A percentile compares a stretch with the other conserved stretches of the same genome.
These are phyloP conservation scores for Ceratobasidium sp. DNA, from an alignment of 1,284 basidiomycete species.

Conservation along the genomic window DNA sequence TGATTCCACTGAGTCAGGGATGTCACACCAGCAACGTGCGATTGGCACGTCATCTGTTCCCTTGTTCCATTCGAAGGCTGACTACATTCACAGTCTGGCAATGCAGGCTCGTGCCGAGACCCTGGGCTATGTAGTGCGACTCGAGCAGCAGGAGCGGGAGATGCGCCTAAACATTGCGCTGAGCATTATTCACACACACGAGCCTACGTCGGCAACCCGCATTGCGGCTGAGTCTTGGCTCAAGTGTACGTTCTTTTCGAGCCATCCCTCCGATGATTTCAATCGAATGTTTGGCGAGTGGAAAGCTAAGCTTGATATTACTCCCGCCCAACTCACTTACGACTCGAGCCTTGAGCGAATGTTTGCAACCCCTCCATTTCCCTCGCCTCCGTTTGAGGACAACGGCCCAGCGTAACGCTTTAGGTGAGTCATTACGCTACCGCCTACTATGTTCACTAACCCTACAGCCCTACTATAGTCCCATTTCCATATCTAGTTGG, in stretches of 20 bases:
- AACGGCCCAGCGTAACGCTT: background rate
- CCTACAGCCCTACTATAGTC: background rate
- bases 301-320: background rate
- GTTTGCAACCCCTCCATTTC: background rate
- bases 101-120: background rate
- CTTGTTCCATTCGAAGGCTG: background rate
- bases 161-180: background rate
- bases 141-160: constrained; percentile 9
- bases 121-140: background rate
- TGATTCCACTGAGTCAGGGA: background rate
- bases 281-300: background rate
- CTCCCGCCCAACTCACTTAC: background rate
- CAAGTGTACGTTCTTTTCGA: background rate
- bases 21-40: background rate
- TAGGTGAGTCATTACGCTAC: background rate
- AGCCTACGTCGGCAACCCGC: background rate
- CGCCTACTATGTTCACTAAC: background rate
- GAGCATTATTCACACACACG: background rate
- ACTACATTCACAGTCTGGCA: background rate
- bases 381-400: background rate
- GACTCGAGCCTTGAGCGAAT: background rate
- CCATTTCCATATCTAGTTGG: background rate
- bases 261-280: background rate
- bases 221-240: background rate
- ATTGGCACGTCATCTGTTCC: background rate